Conservation (phyloP, 2,329 filamentous ascomycete species). For the Colletotrichum brevisporum region DNA sequence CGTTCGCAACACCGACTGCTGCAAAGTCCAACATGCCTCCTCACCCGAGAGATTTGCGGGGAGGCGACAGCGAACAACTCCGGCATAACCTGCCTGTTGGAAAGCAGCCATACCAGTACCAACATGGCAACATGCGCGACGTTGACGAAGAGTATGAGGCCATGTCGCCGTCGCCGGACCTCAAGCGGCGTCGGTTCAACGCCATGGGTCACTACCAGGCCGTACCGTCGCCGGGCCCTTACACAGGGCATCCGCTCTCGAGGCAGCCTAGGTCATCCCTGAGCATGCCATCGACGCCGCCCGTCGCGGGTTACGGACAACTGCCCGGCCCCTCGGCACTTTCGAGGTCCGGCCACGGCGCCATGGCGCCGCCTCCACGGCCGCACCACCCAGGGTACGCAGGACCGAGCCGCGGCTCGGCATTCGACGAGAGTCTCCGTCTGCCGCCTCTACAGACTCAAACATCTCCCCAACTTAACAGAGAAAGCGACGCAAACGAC, state of each 20-base stretch:
- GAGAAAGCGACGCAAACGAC: conserved; percentile 33
- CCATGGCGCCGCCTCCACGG: conserved; percentile 70
- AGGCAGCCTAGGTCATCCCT: conserved; percentile 41
- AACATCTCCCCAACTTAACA: conserved; percentile 44
- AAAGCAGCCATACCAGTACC: conserved; percentile 37
- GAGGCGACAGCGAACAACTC: conserved; percentile 32
- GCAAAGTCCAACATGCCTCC: conserved; percentile 45
- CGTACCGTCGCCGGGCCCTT: conserved; percentile 38
- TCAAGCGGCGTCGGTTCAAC: conserved; percentile 75
- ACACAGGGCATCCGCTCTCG: conserved; percentile 29
- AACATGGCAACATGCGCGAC: conserved; percentile 44
- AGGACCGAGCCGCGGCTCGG: conserved; percentile 48
- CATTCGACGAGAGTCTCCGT: conserved; percentile 67
- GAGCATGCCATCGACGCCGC: conserved; percentile 45
- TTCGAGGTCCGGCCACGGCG: conserved; percentile 45
- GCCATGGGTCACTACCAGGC: conserved; percentile 53
- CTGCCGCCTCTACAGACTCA: conserved; percentile 68
- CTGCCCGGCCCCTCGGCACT: conserved; percentile 43
- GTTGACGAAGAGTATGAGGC: conserved; percentile 55
- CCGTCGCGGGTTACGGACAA: conserved; percentile 46
- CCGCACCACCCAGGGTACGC: conserved; percentile 55
- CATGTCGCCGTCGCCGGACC: conserved; percentile 65
- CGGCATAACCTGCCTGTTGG: conserved; percentile 31
- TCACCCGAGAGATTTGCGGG: conserved; percentile 27
- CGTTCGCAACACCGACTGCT: conserved; percentile 56